These are phyloP conservation scores for Bolboschoenoplectus hybrid DNA, from an alignment of 202 grass and related monocot species.

Conservation along the genomic window DNA sequence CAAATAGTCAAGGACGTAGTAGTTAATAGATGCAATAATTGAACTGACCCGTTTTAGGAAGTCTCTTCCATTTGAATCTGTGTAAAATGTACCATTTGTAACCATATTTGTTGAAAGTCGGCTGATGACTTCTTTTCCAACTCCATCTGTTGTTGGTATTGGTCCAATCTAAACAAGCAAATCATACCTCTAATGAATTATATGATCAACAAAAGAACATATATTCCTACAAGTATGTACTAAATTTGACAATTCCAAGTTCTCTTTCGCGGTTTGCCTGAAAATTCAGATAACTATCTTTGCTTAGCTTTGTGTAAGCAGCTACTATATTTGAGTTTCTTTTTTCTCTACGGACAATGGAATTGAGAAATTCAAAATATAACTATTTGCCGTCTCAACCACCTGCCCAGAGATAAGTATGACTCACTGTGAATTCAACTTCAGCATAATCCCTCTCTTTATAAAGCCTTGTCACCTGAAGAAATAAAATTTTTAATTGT, in stretches of 20 bases:
- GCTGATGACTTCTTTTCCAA: slow-evolving; percentile 86
- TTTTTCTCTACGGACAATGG: not conserved
- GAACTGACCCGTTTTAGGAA: slow-evolving; percentile 81
- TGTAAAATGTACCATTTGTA: slow-evolving; percentile 78
- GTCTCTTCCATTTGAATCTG: slow-evolving; percentile 94
- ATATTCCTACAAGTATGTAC: not conserved
- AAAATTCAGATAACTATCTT: not conserved
- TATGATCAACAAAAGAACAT: not conserved
- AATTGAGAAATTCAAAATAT: not conserved
- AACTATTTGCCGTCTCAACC: not conserved
- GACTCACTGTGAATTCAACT: slow-evolving; percentile 90
- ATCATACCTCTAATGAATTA: not conserved
- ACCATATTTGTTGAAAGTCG: slow-evolving; percentile 79
- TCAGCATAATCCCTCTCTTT: slow-evolving; percentile 83
- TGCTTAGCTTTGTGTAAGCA: not conserved
- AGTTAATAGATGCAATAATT: slow-evolving; percentile 7
- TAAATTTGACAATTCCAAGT: not conserved
- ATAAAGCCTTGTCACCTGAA: slow-evolving; percentile 80
- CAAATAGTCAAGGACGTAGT: not conserved
- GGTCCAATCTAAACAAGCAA: slow-evolving; percentile 68
- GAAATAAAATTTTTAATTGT: slow-evolving; percentile 25
- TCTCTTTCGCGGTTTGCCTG: not conserved
- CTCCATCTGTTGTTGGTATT: slow-evolving; percentile 62
- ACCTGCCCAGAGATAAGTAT: not conserved
- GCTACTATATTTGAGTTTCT: not conserved